These are phyloP conservation scores for Apophysomyces elegans DNA, from an alignment of 371 early-diverging fungal species.

Conservation along the genomic window DNA sequence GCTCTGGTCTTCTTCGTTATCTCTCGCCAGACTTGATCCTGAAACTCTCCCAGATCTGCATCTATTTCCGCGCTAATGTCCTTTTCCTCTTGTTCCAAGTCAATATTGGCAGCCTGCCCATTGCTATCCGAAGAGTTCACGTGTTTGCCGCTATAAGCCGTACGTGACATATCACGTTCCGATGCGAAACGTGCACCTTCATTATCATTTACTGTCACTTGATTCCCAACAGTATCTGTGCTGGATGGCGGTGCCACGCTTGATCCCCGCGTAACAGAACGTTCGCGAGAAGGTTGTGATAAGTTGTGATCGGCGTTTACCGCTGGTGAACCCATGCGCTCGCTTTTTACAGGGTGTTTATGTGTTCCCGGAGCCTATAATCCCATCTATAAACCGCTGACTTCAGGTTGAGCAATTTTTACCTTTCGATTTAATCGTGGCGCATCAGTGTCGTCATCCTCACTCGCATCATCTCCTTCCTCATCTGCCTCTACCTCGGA, in stretches of 20 bases:
- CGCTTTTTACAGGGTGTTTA: slow-evolving; percentile 21
- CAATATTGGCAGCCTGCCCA: slow-evolving; percentile 19
- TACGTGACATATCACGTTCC: slow-evolving; percentile 20
- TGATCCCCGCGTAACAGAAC: slow-evolving; percentile 29
- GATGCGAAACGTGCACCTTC: slow-evolving; percentile 19
- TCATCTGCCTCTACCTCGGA: slow-evolving; percentile 60
- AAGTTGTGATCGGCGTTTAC: slow-evolving; percentile 8
- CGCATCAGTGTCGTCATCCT: slow-evolving; percentile 48
- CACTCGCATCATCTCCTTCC: slow-evolving; percentile 53
- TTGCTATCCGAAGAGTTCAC: slow-evolving; percentile 14
- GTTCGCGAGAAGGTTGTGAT: slow-evolving; percentile 20
- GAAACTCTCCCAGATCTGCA: slow-evolving; percentile 52
- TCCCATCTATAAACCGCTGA: neutral
- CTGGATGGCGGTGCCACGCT: slow-evolving; percentile 23
- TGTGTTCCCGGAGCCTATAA: slow-evolving; percentile 15
- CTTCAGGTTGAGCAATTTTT: slow-evolving; percentile 17
- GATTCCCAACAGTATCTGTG: slow-evolving; percentile 1
- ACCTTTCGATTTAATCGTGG: slow-evolving; percentile 46
- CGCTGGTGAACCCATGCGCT: slow-evolving; percentile 1
- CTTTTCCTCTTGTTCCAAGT: slow-evolving; percentile 44
- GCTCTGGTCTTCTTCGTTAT: slow-evolving; percentile 65
- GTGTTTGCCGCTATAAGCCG: slow-evolving; percentile 27
- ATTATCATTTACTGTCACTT: slow-evolving; percentile 23
- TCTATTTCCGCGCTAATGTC: slow-evolving; percentile 52
- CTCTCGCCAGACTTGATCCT: slow-evolving; percentile 66